Conservation (phyloP, 2,329 filamentous ascomycete genomes). For the Penicillium sp. region DNA sequence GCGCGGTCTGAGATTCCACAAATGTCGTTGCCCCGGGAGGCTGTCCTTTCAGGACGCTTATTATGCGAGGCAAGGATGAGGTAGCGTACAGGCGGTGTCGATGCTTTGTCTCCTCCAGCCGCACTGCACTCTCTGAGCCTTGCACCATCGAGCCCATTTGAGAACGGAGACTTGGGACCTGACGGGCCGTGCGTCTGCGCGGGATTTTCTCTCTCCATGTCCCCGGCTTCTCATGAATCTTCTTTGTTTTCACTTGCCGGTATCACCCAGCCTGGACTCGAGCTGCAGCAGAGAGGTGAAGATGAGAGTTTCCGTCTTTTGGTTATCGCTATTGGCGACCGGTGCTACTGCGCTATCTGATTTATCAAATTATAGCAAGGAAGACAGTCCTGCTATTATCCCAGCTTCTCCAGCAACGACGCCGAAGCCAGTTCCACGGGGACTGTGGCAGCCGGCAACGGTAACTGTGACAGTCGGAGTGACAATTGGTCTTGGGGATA, state of each 20-base stretch:
- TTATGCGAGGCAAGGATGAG: background rate
- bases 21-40: constrained; percentile 1
- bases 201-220: background rate
- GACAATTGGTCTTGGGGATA: constrained; percentile 13
- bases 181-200: constrained; percentile 7
- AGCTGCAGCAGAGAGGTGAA: background rate
- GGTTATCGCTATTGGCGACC: constrained; percentile 18
- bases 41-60: background rate
- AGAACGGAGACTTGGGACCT: background rate
- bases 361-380: background rate
- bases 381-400: background rate
- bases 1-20: background rate
- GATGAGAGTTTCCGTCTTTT: constrained; percentile 15
- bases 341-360: background rate
- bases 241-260: constrained; percentile 2
- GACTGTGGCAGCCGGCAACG: background rate
- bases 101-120: background rate
- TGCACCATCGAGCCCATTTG: background rate
- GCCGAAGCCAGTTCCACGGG: background rate
- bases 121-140: constrained; percentile 1
- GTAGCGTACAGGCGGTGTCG: background rate
- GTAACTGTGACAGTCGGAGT: constrained; percentile 6
- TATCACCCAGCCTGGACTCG: background rate
- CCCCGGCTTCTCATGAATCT: background rate
- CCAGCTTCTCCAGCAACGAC: constrained; percentile 6